A percentile compares a stretch with the other conserved stretches of the same genome.
phyloP scores from a whole-genome alignment of 257 asterid genomes.

The Galeopsis tetrahit region DNA sequence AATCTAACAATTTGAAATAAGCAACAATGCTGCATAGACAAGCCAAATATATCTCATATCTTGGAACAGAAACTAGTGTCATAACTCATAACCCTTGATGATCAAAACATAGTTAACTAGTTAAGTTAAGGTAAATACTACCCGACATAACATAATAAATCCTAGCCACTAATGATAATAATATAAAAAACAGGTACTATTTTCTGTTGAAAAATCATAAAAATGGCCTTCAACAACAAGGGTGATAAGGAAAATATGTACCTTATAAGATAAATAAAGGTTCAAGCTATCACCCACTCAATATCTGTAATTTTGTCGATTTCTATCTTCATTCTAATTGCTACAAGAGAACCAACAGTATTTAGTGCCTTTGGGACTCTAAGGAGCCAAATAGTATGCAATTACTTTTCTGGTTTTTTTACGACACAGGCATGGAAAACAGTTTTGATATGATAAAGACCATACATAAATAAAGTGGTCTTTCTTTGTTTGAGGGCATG shows the following conservation, averaged over 20 bases:
- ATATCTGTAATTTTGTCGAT: constrained; percentile 12
- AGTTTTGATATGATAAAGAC: not conserved
- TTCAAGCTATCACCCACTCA: not conserved
- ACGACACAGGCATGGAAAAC: not conserved
- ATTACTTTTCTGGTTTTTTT: not conserved
- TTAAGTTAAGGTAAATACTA: not conserved
- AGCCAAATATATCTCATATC: not conserved
- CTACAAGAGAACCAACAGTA: not conserved
- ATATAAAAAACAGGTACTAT: not conserved
- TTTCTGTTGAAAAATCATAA: not conserved
- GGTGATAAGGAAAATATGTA: not conserved
- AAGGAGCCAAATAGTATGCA: not conserved
- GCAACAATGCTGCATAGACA: constrained; percentile 12
- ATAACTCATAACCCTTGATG: constrained; percentile 8
- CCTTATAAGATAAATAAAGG: not conserved
- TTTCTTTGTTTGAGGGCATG: not conserved
- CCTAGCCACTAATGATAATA: not conserved
- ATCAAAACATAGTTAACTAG: not conserved
- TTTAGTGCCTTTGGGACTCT: not conserved
- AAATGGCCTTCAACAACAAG: constrained; percentile 3
- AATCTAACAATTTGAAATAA: constrained; percentile 5
- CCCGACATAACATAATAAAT: not conserved
- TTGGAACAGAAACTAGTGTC: constrained; percentile 4
- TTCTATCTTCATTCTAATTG: not conserved
- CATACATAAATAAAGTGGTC: not conserved